A percentile compares a stretch with the other conserved stretches of the same genome.
phyloP scores from a whole-genome alignment of 2,329 filamentous ascomycete genomes.

The Paecilomyces variotii region DNA sequence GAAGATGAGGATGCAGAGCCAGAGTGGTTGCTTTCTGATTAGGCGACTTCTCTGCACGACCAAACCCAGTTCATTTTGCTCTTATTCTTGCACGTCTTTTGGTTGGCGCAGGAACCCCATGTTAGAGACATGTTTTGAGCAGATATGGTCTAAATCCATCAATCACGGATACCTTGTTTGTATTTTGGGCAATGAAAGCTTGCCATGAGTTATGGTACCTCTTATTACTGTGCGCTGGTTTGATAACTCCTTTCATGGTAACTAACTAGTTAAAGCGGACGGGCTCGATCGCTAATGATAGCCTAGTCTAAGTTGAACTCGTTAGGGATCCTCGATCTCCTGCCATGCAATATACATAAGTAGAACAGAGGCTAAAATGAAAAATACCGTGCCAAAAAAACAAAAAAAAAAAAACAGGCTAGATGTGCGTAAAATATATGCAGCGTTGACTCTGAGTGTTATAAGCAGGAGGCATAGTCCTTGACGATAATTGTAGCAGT shows the following conservation, averaged over 20 bases:
- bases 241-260: not conserved
- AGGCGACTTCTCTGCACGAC: not conserved
- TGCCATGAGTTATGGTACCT: not conserved
- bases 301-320: no score
- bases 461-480: no score
- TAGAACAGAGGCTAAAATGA: no score
- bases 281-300: no score
- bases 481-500: no score
- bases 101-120: not conserved
- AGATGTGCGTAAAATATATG: no score
- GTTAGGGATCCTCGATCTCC: no score
- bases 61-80: not conserved
- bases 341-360: no score
- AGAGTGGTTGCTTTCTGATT: slow-evolving; percentile 49
- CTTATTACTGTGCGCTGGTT: not conserved
- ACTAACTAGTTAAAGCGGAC: no score
- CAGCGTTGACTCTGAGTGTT: no score
- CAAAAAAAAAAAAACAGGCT: no score
- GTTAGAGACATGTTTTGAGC: not conserved
- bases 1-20: slow-evolving; percentile 60
- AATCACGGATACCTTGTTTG: not conserved
- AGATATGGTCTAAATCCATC: not conserved
- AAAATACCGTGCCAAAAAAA: no score
- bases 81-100: not conserved
- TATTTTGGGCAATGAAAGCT: not conserved